Evolutionary conservation across 148 eudicot genomes (phyloP).

Genomic region (Silene latifolia): DNA sequence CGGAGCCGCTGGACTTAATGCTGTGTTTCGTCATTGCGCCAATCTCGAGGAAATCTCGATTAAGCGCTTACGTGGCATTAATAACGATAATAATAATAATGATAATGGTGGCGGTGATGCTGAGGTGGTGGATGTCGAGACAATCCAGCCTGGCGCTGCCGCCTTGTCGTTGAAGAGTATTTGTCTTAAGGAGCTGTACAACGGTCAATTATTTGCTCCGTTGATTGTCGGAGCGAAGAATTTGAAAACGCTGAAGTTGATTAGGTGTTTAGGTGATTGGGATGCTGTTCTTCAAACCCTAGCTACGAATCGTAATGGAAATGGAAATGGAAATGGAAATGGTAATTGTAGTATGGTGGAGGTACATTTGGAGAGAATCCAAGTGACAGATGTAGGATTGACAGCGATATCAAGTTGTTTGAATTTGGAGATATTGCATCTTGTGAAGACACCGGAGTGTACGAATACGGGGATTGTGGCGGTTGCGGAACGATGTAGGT

Average conservation of each 20-base stretch:
- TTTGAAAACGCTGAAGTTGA: conserved; percentile 46
- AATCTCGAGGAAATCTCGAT: conserved; percentile 45
- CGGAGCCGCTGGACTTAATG: conserved; percentile 51
- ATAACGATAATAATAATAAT: conserved; percentile 18
- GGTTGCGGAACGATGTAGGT: conserved; percentile 56
- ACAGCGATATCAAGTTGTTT: conserved; percentile 40
- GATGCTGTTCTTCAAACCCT: conserved; percentile 52
- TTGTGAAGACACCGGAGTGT: conserved; percentile 72
- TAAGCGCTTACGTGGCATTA: conserved; percentile 42
- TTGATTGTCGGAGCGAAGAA: conserved; percentile 56
- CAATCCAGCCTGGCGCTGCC: conserved; percentile 42
- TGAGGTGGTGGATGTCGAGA: conserved; percentile 30
- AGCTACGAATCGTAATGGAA: conserved; percentile 8
- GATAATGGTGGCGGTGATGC: background rate
- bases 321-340: background rate
- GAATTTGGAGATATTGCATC: conserved; percentile 60
- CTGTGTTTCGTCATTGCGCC: conserved; percentile 40
- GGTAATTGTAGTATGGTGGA: conserved; percentile 39
- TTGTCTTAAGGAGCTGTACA: conserved; percentile 63
- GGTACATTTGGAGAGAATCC: conserved; percentile 69
- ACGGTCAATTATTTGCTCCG: conserved; percentile 66
- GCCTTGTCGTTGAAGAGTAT: conserved; percentile 46
- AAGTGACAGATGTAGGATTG: conserved; percentile 68
- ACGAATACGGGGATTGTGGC: conserved; percentile 50
- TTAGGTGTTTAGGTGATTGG: conserved; percentile 75